phyloP scores from a whole-genome alignment of 495 filamentous ascomycete genomes.

The Daldinia concentrica region DNA sequence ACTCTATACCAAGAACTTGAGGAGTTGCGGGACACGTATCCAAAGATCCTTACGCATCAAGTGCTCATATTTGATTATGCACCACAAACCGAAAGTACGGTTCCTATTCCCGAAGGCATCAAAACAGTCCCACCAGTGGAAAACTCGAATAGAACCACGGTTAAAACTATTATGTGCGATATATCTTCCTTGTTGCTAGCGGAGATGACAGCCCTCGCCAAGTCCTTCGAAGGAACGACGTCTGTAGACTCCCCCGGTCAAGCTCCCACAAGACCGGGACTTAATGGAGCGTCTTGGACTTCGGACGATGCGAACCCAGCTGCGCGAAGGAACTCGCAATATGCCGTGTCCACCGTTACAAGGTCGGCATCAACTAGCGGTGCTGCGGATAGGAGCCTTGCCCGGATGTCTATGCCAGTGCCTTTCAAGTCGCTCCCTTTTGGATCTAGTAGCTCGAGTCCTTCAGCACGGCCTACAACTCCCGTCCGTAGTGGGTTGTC shows the following conservation, averaged over 20 bases:
- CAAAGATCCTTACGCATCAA: constrained; percentile 79
- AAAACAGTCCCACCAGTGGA: constrained; percentile 76
- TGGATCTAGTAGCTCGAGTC: constrained; percentile 56
- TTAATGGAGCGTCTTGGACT: constrained; percentile 50
- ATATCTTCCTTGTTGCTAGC: constrained; percentile 83
- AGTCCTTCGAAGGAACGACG: constrained; percentile 79
- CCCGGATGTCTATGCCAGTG: constrained; percentile 78
- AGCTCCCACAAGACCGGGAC: constrained; percentile 44
- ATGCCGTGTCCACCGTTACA: constrained; percentile 50
- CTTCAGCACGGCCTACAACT: constrained; percentile 62
- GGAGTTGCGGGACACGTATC: constrained; percentile 74
- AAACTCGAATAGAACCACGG: constrained; percentile 81
- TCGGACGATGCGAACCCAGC: constrained; percentile 48
- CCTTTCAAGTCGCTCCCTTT: constrained; percentile 50
- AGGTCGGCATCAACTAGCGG: constrained; percentile 62
- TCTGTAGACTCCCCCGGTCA: constrained; percentile 79
- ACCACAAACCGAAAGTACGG: constrained; percentile 50
- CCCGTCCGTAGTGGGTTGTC: constrained; percentile 60
- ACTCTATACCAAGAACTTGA: constrained; percentile 71
- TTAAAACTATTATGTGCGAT: constrained; percentile 95
- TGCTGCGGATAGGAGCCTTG: constrained; percentile 56
- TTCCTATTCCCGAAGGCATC: constrained; percentile 67
- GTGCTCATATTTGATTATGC: constrained; percentile 81
- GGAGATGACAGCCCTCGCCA: constrained; percentile 88
- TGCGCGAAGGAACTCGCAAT: constrained; percentile 65